Conservation (phyloP, 2,329 filamentous ascomycete species). For the Diplodia mutila region DNA sequence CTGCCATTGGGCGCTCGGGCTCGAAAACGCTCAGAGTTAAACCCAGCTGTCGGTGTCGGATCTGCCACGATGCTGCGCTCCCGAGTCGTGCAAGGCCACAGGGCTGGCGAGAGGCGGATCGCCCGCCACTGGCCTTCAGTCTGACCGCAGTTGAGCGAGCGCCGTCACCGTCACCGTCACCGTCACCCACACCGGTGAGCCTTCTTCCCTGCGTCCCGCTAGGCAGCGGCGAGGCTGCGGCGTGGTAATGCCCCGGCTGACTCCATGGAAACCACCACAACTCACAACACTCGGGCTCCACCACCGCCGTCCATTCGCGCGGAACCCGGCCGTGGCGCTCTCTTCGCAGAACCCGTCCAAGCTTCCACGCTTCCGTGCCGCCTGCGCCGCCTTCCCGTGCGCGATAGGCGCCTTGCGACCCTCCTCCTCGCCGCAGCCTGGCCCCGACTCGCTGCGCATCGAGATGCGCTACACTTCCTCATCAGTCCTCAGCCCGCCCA, state of each 20-base stretch:
- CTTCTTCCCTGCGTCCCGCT: neutral
- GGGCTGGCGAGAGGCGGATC: neutral
- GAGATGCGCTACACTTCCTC: neutral
- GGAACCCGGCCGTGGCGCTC: neutral
- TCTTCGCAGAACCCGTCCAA: slow-evolving; percentile 1
- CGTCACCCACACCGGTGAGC: neutral
- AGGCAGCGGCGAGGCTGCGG: neutral
- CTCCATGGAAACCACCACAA: neutral
- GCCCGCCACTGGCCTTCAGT: neutral
- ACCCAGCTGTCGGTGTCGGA: slow-evolving; percentile 15
- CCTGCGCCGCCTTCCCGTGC: slow-evolving; percentile 1
- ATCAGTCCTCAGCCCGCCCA: neutral
- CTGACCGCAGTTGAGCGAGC: neutral
- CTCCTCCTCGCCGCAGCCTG: neutral
- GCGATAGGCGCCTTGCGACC: neutral
- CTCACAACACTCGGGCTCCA: neutral
- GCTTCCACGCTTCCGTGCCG: neutral
- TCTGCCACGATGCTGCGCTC: slow-evolving; percentile 9
- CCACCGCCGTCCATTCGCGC: neutral
- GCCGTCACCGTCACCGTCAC: neutral
- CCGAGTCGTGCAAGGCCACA: slow-evolving; percentile 12
- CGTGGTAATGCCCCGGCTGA: neutral
- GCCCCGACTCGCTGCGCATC: too few species aligned
- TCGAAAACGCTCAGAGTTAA: slow-evolving; percentile 7
- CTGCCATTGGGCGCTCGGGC: neutral